Conservation (phyloP, 2,329 filamentous ascomycete species). For the Aspergillus fumigatus region DNA sequence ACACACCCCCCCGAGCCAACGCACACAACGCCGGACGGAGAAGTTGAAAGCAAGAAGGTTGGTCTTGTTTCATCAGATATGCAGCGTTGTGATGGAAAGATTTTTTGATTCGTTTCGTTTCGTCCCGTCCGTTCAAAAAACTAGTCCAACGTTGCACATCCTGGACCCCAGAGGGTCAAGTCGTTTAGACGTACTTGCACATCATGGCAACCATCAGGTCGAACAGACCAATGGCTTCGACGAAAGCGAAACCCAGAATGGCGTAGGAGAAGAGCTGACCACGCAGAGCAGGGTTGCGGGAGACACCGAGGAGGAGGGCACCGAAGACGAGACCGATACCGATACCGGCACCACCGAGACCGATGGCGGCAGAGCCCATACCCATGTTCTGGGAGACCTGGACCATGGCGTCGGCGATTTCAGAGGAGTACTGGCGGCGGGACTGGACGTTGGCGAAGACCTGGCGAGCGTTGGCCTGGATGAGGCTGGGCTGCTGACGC, state of each 20-base stretch:
- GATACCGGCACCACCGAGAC: slow-evolving; percentile 88
- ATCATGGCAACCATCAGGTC: slow-evolving; percentile 90
- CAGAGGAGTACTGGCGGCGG: slow-evolving; percentile 77
- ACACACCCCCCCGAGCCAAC: background rate
- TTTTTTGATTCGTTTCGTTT: background rate
- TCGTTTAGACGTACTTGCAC: slow-evolving; percentile 69
- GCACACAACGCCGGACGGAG: background rate
- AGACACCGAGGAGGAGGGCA: slow-evolving; percentile 80
- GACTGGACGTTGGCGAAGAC: slow-evolving; percentile 54
- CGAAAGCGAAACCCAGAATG: slow-evolving; percentile 94
- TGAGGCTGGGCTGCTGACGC: slow-evolving; percentile 66
- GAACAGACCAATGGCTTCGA: slow-evolving; percentile 75
- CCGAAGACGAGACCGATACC: slow-evolving; percentile 95
- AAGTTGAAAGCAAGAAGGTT: background rate
- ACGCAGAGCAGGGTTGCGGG: slow-evolving; percentile 90
- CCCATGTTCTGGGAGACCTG: slow-evolving; percentile 87
- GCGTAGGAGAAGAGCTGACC: slow-evolving; percentile 94
- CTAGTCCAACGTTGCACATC: no score
- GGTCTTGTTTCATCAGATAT: background rate
- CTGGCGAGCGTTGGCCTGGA: slow-evolving; percentile 63
- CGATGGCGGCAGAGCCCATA: slow-evolving; percentile 85
- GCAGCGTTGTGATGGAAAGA: no score
- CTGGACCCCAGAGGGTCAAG: background rate
- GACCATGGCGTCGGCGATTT: slow-evolving; percentile 80
- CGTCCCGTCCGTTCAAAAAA: background rate